Base-by-base conservation (phyloP, 139 green algal species). In the Nannochloris sp. region DNA sequence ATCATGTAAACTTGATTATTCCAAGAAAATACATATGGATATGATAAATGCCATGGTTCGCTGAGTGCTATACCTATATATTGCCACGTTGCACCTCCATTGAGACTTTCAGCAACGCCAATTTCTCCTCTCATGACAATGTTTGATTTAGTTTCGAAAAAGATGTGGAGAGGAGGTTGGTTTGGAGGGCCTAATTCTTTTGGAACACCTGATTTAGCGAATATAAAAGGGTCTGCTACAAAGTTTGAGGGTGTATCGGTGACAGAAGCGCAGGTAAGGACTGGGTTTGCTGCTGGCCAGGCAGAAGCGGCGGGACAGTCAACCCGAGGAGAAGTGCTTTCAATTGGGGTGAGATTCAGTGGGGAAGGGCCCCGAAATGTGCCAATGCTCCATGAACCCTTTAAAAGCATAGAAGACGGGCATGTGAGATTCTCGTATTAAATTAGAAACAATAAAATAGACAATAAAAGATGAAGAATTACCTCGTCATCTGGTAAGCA, bases 11-110 rank as follows among this genome's bases (percentile, higher is more conserved):
- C 69, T 48, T 73, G 9, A 56, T 60, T 60, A 3, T 69, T 23
- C 46, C 72, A 64, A 8, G 64, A 33, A 33, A 83, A 72, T 14
- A 83, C 33, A 19, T 71, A 73, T 33, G 75, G 75, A 69, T 83
- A 83, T 34, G 60, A 72, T 0, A 83, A 65, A 69, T 80, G 71
- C 67, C 66, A 83, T 12, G 55, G 56, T 65, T 80, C 72, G 6
- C 72, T 65, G 56, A 83, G 53, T 15, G 65, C 75, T 6, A 80
- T 33, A 10, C 71, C 75, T 46, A 77, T 29, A 39, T 80, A 58
- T 23, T 48, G 29, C 51, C 69, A 83, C 19, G 30, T 69, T 13
- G 54, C 19, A 48, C 75, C 75, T 15, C 70, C 66, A 23, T 78
- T 68, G 8, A 29, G 23, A 14, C 54, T 72, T 38, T 64, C 44